Evolutionary conservation across 2,329 filamentous ascomycete species (phyloP), one percentile per base, ranked within the genome.

Genomic region (Talaromyces rugulosus): DNA sequence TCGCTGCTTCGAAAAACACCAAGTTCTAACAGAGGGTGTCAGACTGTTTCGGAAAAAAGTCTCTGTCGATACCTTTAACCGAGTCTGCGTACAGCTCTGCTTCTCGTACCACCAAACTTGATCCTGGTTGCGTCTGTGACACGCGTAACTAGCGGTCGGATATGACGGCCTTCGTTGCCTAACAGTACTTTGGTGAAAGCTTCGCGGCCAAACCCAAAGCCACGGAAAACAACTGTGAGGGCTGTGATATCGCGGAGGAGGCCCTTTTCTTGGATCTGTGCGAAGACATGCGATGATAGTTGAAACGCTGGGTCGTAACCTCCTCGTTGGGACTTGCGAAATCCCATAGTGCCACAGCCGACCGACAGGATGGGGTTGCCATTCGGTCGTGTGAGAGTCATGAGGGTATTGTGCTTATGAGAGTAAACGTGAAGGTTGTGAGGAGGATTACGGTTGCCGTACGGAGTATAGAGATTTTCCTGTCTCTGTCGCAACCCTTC

Each of bases 91-190:
- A 88, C 89, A 75, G 88, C 91, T 76, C 85, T 85, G 81, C 92
- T 94, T 77, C 93, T 90, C 44, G 90, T 91, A 72, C 95, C 96
- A 78, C 93, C 95, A 82, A 98, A 96, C 82, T 99, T 99, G 77
- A 98, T 78, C 71, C 89, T 89, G 60, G 94, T 98, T 47, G 87
- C 83, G 79, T 99, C 95, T 34, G 90, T 87, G 64, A 99, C 89
- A 69, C 87, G 88, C 50, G 86, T 81, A 67, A 99, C 90, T 80
- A 90, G 87, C 34, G 84, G 81, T 68, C 92, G 85, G 67, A 98
- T 78, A 69, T 87, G 75, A 72, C 86, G 87, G 62, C 95, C 95
- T 75, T 99, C 94, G 27, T 83, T 87, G 40, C 94, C 93, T 76
- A 99, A 79, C 62, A 99, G 79, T 5, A 93, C 90, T 83, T 98